Base-by-base conservation (phyloP, 2,329 filamentous ascomycete genomes). In the Acrodontium crateriforme region DNA sequence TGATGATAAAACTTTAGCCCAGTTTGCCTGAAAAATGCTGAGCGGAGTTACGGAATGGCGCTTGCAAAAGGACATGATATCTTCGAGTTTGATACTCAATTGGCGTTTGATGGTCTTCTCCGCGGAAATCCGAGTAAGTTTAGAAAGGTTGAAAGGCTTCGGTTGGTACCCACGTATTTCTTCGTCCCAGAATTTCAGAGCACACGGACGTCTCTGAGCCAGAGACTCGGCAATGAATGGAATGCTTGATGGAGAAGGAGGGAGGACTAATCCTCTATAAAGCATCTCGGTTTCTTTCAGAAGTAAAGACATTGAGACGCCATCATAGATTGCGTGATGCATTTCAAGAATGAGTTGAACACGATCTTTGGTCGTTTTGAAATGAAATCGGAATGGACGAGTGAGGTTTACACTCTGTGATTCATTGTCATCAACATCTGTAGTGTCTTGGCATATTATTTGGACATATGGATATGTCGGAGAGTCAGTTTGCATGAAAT, bases 281-380 rank as follows among this genome's bases (percentile, higher is more conserved):
- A 69, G 37, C 2, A 59, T 49, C 42, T 89, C 73, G 2, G 91
- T 58, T 44, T 93, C 84, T 0, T 67, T 52, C 14, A 87, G 64
- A 0, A 94, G 59, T 6, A 64, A 61, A 1, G 65, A 59, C 44
- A 93, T 77, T 0, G 83, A 82, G 18, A 78, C 72, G 0, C 78
- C 85, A 53, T 94, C 85, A 42, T 93, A 92, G 1, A 93, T 59
- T 2, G 82, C 80, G 54, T 94, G 85, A 42, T 93, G 84, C 41
- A 73, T 72, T 13, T 59, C 60, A 25, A 75, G 56, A 3, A 65
- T 39, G 5, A 69, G 31, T n/a, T 22, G 10, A 12, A 22, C 8
- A 20, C 11, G 10, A 20, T 20, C 10, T 14, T 6, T 14, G n/a
- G 24, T n/a, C 24, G 24, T 13, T 7, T 12, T 8, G 7, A 13